Evolutionary conservation across 2,329 filamentous ascomycete species (phyloP), one percentile per base, ranked within the genome.

Genomic region (Clonostachys byssicola): DNA sequence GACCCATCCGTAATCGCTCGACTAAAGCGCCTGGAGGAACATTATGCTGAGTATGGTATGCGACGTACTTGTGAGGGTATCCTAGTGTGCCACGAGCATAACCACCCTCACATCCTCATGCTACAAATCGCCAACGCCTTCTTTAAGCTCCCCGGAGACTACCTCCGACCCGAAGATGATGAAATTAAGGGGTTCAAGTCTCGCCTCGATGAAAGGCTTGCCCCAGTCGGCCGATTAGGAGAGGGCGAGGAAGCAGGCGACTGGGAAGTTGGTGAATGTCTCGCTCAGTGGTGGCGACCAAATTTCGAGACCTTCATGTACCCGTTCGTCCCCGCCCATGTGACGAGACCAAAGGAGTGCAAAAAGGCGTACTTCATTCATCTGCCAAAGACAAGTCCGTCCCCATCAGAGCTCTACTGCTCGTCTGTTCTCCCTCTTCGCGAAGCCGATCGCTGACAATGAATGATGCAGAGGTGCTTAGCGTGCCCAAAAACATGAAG

Each of bases 271-370:
- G 90, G 89, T 57, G 94, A 97, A 65, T 96, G 92, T 43, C 78
- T 99, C 48, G 92, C 94, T 46, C 92, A 96, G 72, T 99, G 94
- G 94, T 99, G 92, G 91, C 80, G 94, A 49, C 94, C 94, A 46
- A 99, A 97, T 74, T 96, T 97, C 65, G 94, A 99, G 76, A 97
- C 94, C 3, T 97, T 97, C 77, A 96, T 99, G 91, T 99, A 99
- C 66, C 94, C 94, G 1, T 99, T 96, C 68, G 86, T 97, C 48
- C 94, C 94, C 8, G 90, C 92, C 16, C 94, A 99, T 71, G 90
- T 96, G 52, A 96, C 92, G 16, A 79, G 94, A 45, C 94, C 94
- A 8, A 99, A 99, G 75, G 94, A 99, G 74, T 96, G 92, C 75
- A 99, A 99, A 77, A 99, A 99, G 78, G 78, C 97, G 40, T 99